Evolutionary conservation across 2,329 filamentous ascomycete species (phyloP), one percentile per base, ranked within the genome.

Genomic region (Ceratocystis diversiconidia): DNA sequence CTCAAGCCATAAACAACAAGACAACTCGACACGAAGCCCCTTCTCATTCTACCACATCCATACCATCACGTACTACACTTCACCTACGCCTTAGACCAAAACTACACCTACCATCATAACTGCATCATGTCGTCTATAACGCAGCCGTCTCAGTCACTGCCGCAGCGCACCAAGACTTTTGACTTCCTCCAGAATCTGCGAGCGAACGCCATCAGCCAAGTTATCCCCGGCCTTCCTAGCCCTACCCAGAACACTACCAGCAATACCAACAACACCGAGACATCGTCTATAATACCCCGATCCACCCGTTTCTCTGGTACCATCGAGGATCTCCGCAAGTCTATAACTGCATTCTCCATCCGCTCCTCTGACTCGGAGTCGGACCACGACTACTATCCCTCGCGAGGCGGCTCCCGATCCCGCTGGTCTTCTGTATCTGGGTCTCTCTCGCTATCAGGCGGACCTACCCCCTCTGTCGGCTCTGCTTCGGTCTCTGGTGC

Each of bases 301-400:
- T 65, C 66, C 10, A 36, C 63, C 19, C 66, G 66, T 17, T 65
- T 67, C 28, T 67, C 66, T 5, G 61, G 32, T 7, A 68, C 64
- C n/a, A 60, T 69, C 25, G 68, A 69, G 28, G 67, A 69, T 32
- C 61, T 69, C 55, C 66, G 68, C 64, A 63, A 68, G 46, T 69
- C 68, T 15, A 68, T 69, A 52, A 64, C 65, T 28, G 64, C 62
- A 19, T 67, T 67, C 41, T 67, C 66, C n/a, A 67, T 67, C 41
- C 44, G 43, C 19, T 67, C 66, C 3, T 67, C 50, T n/a, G 65
- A 67, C 48, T 67, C 65, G 6, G 65, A 67, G 30, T 62, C 66
- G 5, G 63, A 67, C 41, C 60, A 60, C 28, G 66, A 67, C 41
- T 65, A 67, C 63, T 64, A 62, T n/a, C 62, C 65, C n/a, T 62